Conservation (phyloP, 768 basidiomycete genomes). For the Pilatotrama ljubarskyi region DNA sequence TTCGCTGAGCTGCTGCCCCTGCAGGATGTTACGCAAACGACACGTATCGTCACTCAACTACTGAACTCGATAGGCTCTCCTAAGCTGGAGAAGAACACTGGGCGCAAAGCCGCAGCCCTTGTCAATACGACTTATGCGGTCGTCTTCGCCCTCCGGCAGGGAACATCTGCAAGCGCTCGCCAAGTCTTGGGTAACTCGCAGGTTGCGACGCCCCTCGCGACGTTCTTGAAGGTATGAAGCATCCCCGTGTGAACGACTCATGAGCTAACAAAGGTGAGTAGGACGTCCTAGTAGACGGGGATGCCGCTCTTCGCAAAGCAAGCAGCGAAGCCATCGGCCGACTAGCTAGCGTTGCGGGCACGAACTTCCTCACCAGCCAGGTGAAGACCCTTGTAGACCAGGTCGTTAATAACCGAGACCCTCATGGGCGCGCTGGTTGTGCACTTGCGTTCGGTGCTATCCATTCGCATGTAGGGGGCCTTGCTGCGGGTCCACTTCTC, state of each 20-base stretch:
- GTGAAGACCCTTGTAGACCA: slow-evolving; percentile 91
- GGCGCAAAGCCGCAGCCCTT: slow-evolving; percentile 79
- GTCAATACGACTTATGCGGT: slow-evolving; percentile 81
- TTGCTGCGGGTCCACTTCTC: slow-evolving; percentile 91
- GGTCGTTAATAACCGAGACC: slow-evolving; percentile 92
- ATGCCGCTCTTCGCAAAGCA: slow-evolving; percentile 70
- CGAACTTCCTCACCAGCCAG: slow-evolving; percentile 79
- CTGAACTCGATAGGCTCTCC: slow-evolving; percentile 67
- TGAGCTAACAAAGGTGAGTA: slow-evolving; percentile 33
- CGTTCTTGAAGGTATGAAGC: slow-evolving; percentile 72
- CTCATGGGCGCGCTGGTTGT: slow-evolving; percentile 89
- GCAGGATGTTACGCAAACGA: slow-evolving; percentile 65
- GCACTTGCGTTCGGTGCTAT: slow-evolving; percentile 91
- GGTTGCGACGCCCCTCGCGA: slow-evolving; percentile 59
- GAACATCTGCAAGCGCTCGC: slow-evolving; percentile 51
- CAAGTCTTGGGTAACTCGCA: slow-evolving; percentile 65
- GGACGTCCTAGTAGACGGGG: slow-evolving; percentile 82
- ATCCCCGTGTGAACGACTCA: background rate
- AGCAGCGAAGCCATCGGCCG: slow-evolving; percentile 90
- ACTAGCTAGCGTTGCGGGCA: slow-evolving; percentile 79
- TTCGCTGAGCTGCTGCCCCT: slow-evolving; percentile 78
- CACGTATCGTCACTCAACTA: slow-evolving; percentile 56
- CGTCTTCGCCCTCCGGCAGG: slow-evolving; percentile 63
- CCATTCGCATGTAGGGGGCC: slow-evolving; percentile 87
- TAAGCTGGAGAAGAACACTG: slow-evolving; percentile 85